Conservation (phyloP, 768 basidiomycete species). For the Sistotremastrum niveocremeum region DNA sequence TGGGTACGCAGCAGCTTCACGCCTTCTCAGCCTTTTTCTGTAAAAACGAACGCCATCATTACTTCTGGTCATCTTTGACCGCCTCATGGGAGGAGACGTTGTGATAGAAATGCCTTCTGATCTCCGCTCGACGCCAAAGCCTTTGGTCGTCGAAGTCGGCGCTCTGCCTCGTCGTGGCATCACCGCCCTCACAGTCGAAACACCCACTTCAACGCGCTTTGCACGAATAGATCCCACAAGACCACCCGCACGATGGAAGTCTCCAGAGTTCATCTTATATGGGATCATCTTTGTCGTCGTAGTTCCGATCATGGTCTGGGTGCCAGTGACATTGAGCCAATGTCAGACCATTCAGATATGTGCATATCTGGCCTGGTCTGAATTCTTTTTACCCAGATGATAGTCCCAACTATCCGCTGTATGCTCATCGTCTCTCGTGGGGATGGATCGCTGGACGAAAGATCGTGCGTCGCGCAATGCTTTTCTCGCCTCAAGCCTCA, state of each 20-base stretch:
- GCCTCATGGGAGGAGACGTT: slow-evolving; percentile 17
- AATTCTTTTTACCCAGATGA: slow-evolving; percentile 30
- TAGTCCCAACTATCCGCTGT: slow-evolving; percentile 62
- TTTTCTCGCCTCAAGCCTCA: not conserved
- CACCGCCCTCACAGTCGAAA: slow-evolving; percentile 39
- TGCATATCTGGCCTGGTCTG: slow-evolving; percentile 2
- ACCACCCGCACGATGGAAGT: slow-evolving; percentile 55
- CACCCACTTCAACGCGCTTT: slow-evolving; percentile 30
- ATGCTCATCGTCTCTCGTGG: slow-evolving; percentile 37
- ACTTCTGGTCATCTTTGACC: not conserved
- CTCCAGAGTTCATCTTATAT: slow-evolving; percentile 73
- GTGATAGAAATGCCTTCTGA: slow-evolving; percentile 22
- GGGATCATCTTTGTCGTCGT: slow-evolving; percentile 42
- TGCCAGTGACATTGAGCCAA: slow-evolving; percentile 58
- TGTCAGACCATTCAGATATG: slow-evolving; percentile 36
- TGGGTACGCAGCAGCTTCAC: not conserved
- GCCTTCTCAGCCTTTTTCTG: not conserved
- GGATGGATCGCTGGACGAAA: slow-evolving; percentile 78
- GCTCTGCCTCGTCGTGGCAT: slow-evolving; percentile 19
- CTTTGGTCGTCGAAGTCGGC: slow-evolving; percentile 7
- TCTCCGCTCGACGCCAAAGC: slow-evolving; percentile 9
- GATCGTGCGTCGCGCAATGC: slow-evolving; percentile 42
- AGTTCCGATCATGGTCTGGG: slow-evolving; percentile 64
- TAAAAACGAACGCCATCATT: not conserved
- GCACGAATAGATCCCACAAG: slow-evolving; percentile 13